Base-by-base conservation (phyloP, 1,139 yeast species). In the Pneumocystis wakefieldiae region DNA sequence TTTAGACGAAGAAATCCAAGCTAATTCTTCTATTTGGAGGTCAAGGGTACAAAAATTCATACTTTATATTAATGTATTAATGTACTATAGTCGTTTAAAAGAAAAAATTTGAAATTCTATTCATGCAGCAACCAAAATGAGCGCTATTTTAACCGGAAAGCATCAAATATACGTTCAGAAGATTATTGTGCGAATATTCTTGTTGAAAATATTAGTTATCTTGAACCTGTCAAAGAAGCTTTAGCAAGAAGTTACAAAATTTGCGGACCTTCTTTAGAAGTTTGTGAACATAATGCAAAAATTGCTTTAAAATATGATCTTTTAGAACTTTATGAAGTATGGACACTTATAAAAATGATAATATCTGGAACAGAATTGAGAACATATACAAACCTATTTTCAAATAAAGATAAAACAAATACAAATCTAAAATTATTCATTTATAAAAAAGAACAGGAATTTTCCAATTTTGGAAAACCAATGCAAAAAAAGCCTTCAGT, bases 221-320 rank as follows among this genome's bases (percentile, higher is more conserved):
- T 90, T 63, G 78, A 90, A 59, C 96, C 96, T 0, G 86, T 90
- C 37, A 84, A 86, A 67, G 79, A 81, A 71, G 90, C 86, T 64
- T 75, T 91, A 60, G 97, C 96, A 0, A 76, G 80, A 39, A 92
- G 86, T 67, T 91, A 90, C 72, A 76, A 84, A 60, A 81, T 89
- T 0, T 73, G 83, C 62, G 95, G 94, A 0, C 85, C 79, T 28
- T 71, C 82, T 0, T 84, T 82, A 62, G 80, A 77, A 39, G 74
- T 88, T 61, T 90, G 95, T 0, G 73, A 76, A 10, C 82, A 85
- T 71, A 91, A 91, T 71, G 81, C 89, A 2, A 75, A 76, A n/a
- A 85, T 90, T 1, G 95, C 97, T 0, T 77, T 76, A 37, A 81
- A 80, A 64, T 78, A 81, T 73, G 91, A 87, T 0, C 79, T 81